Conservation (phyloP, 2,329 filamentous ascomycete species). For the Calonectria crousiana region DNA sequence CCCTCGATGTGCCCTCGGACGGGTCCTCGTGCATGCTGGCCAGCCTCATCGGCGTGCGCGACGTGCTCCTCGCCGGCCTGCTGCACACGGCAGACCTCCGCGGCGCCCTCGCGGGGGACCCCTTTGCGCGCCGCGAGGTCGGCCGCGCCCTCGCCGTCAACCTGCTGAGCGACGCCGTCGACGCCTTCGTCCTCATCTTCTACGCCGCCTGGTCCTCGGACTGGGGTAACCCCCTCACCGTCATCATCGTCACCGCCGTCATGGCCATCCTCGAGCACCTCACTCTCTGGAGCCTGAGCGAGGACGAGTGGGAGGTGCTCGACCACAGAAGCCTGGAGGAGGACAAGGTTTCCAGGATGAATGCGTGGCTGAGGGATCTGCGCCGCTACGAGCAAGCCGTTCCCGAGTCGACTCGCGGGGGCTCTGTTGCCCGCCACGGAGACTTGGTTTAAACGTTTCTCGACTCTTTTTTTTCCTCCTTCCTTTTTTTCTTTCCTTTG, state of each 20-base stretch:
- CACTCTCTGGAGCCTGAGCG: constrained; percentile 49
- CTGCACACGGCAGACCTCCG: constrained; percentile 42
- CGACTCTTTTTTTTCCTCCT: background rate
- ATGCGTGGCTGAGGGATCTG: constrained; percentile 48
- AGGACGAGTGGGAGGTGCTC: constrained; percentile 39
- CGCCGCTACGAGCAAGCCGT: constrained; percentile 20
- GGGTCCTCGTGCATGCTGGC: constrained; percentile 46
- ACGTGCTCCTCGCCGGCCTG: constrained; percentile 47
- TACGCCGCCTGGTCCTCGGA: constrained; percentile 47
- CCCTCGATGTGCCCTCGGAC: constrained; percentile 45
- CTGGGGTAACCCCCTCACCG: constrained; percentile 45
- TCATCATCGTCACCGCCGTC: constrained; percentile 46
- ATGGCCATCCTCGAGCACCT: constrained; percentile 49
- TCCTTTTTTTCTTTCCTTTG: background rate
- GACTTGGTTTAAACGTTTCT: background rate
- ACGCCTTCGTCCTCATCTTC: constrained; percentile 51
- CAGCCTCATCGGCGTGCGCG: constrained; percentile 48
- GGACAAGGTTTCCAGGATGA: constrained; percentile 47
- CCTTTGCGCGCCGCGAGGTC: constrained; percentile 40
- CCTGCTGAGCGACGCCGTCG: constrained; percentile 49
- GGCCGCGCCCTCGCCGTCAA: constrained; percentile 47
- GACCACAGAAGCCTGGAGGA: constrained; percentile 39
- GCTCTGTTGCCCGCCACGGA: background rate
- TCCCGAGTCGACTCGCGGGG: constrained; percentile 18
- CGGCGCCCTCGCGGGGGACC: constrained; percentile 22